Conservation (phyloP, 331 rosid genomes). For the Acacia pycnantha region DNA sequence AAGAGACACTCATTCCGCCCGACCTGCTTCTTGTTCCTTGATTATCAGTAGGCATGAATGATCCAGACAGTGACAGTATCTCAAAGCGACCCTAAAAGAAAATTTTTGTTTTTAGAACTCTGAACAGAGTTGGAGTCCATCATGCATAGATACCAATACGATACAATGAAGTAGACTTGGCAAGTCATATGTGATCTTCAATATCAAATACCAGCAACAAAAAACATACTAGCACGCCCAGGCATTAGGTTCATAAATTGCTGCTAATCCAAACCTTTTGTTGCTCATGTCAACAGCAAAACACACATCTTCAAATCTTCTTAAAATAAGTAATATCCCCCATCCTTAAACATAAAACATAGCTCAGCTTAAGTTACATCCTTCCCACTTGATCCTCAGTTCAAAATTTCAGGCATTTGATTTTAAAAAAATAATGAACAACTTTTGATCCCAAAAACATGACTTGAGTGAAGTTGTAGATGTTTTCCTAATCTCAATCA, state of each 20-base stretch:
- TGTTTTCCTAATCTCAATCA: neutral
- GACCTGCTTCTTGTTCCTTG: constrained; percentile 73
- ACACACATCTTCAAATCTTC: neutral
- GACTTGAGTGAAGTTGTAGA: neutral
- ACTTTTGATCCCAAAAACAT: neutral
- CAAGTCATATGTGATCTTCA: neutral
- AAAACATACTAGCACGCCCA: neutral
- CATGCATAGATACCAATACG: neutral
- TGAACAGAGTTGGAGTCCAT: neutral
- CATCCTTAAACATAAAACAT: neutral
- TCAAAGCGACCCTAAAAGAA: constrained; percentile 78
- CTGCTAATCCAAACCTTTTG: neutral
- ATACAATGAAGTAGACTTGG: neutral
- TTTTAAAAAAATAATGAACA: neutral
- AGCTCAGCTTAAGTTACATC: neutral
- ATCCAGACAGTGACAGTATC: constrained; percentile 74
- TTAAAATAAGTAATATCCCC: neutral
- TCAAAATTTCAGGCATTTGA: neutral
- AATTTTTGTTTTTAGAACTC: constrained; percentile 12
- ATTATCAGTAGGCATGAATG: constrained; percentile 72
- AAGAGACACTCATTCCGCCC: constrained; percentile 74
- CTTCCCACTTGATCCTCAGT: neutral
- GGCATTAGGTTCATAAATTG: neutral
- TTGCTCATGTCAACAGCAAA: neutral
- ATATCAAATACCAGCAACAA: neutral